Evolutionary conservation across 768 basidiomycete genomes (phyloP).

Genomic region (Tremella mesenterica): DNA sequence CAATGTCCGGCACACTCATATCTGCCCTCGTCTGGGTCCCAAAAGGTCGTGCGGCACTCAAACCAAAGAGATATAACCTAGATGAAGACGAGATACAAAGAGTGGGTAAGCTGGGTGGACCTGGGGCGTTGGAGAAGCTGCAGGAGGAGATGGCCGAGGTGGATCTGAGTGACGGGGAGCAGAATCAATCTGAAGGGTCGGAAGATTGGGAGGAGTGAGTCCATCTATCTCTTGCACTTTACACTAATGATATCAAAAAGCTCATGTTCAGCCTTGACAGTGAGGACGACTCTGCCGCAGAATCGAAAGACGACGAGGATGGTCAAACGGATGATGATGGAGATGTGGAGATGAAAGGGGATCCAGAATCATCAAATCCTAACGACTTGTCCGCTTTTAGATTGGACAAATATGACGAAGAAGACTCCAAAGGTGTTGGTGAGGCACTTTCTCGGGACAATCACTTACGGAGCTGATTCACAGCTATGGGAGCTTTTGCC

Average conservation of each 20-base stretch:
- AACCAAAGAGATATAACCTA: slow-evolving; percentile 79
- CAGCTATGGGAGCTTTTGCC: slow-evolving; percentile 65
- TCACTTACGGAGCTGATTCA: background rate
- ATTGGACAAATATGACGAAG: slow-evolving; percentile 84
- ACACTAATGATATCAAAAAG: background rate
- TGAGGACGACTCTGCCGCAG: slow-evolving; percentile 48
- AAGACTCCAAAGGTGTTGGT: slow-evolving; percentile 49
- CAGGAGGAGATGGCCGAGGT: slow-evolving; percentile 67
- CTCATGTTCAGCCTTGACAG: slow-evolving; percentile 10
- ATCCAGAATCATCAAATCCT: slow-evolving; percentile 45
- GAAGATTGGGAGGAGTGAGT: slow-evolving; percentile 57
- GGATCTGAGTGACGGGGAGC: slow-evolving; percentile 58
- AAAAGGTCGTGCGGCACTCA: slow-evolving; percentile 62
- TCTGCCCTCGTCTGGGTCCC: slow-evolving; percentile 56
- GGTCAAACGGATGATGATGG: slow-evolving; percentile 44
- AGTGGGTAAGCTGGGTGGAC: slow-evolving; percentile 81
- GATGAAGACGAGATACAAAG: slow-evolving; percentile 83
- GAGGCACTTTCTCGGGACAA: slow-evolving; percentile 9
- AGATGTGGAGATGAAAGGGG: slow-evolving; percentile 23
- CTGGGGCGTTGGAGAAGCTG: slow-evolving; percentile 76
- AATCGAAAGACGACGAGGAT: slow-evolving; percentile 54
- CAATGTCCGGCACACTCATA: slow-evolving; percentile 43
- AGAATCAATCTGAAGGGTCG: slow-evolving; percentile 47
- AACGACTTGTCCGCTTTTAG: slow-evolving; percentile 81
- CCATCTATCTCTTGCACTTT: background rate